Base-by-base conservation (phyloP, 345 rosid genomes). In the Sonneratia caseolaris region DNA sequence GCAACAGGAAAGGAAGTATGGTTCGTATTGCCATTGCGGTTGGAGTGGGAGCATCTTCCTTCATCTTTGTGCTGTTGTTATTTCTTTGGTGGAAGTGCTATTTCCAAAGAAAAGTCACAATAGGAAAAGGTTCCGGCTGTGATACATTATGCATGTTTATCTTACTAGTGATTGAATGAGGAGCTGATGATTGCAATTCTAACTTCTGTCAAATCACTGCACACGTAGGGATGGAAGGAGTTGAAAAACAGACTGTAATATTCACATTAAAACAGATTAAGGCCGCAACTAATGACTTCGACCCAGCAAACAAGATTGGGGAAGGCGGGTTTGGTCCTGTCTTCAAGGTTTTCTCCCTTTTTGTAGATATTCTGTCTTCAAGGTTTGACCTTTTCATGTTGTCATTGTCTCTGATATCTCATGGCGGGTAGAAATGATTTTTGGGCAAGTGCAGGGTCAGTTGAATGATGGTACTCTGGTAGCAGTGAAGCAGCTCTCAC, bases 401-500 rank as follows among this genome's bases (percentile, higher is more conserved):
- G 5, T 40, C n/a, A 1, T 71, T 36, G 53, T 62, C 19, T 62
- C 66, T 62, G 19, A 32, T 27, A 32, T 62, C 12, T 62, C 9
- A 35, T 12, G 19, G 19, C 7, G 18, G 66, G 1, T 5, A 3
- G 19, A 27, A 62, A 4, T 62, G 66, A 35, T 1, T 62, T 13
- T 32, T 62, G 32, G 32, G 37, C 11, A 19, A 24, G 37, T 62
- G 45, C 72, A 82, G 85, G 85, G 83, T 47, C 73, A 66, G 65
- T 69, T 86, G 77, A 32, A 80, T 48, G 96, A 88, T 80, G 93
- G 88, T 13, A 85, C 82, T 57, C 67, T 78, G 15, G 73, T 88
- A 70, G 96, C 91, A 21, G 93, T 90, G 48, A 90, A 90, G 83
- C 88, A 84, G 55, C 96, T 85, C 48, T 90, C 96, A 56, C 78